phyloP scores from a whole-genome alignment of 164 flowering plant species.

The Chimonanthus praecox region DNA sequence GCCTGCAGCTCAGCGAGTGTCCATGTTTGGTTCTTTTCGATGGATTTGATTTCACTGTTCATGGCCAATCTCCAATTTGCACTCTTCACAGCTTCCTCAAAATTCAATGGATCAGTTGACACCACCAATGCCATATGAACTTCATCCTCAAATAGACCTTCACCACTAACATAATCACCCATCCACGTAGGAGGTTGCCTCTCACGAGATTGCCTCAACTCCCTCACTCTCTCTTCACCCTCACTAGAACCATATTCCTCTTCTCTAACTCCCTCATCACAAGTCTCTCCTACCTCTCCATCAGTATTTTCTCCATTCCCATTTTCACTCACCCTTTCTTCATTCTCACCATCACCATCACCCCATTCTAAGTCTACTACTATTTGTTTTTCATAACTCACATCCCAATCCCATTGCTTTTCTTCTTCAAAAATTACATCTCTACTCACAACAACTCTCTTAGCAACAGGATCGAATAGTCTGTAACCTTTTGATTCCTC shows the following conservation, averaged over 20 bases:
- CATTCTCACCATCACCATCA: slow-evolving; percentile 9
- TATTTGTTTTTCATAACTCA: slow-evolving; percentile 4
- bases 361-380: slow-evolving; percentile 4
- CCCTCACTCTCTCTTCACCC: slow-evolving; percentile 9
- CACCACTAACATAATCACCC: no score
- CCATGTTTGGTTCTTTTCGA: slow-evolving; percentile 14
- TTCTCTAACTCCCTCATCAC: slow-evolving; percentile 6
- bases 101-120: no score
- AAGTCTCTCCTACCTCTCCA: slow-evolving; percentile 9
- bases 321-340: slow-evolving; percentile 13
- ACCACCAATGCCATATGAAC: no score
- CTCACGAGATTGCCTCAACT: no score
- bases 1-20: slow-evolving; percentile 3
- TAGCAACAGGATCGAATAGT: slow-evolving; percentile 1
- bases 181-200: no score
- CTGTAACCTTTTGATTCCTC: slow-evolving; percentile 10
- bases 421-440: no score
- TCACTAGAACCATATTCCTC: slow-evolving; percentile 7
- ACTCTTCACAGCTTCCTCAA: no score
- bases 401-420: no score
- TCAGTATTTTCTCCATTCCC: slow-evolving; percentile 4
- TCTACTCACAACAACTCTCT: no score
- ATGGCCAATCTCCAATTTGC: no score
- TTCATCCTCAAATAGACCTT: no score
- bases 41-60: no score